phyloP scores from a whole-genome alignment of 2,329 filamentous ascomycete genomes.

The Tolypocladium sp. region DNA sequence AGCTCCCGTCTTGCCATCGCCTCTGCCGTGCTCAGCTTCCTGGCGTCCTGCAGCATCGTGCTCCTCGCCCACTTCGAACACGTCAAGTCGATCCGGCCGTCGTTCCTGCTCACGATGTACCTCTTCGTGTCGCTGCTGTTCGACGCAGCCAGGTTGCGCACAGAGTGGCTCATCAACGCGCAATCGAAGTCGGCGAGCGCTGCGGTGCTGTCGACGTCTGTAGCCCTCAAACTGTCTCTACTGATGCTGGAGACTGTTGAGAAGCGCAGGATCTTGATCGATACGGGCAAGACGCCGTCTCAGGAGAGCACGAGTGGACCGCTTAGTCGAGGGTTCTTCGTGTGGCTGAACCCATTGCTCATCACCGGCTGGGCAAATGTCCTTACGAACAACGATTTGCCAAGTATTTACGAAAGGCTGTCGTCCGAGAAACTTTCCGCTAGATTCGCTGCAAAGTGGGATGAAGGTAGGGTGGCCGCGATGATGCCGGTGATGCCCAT shows the following conservation, averaged over 20 bases:
- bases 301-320: conserved; percentile 38
- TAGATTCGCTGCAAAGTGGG: conserved; percentile 14
- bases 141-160: conserved; percentile 20
- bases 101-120: conserved; percentile 19
- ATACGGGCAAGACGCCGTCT: conserved; percentile 31
- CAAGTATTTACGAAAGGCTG: conserved; percentile 19
- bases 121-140: conserved; percentile 20
- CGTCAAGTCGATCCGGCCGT: conserved; percentile 22
- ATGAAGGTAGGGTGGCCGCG: background rate
- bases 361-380: conserved; percentile 33
- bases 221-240: conserved; percentile 14
- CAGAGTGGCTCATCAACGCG: conserved; percentile 19
- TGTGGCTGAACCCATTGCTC: conserved; percentile 33
- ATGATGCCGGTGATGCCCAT: no score
- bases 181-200: conserved; percentile 4
- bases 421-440: conserved; percentile 16
- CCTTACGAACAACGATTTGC: conserved; percentile 17
- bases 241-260: conserved; percentile 19
- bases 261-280: conserved; percentile 20
- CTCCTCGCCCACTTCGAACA: conserved; percentile 20
- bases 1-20: conserved; percentile 14
- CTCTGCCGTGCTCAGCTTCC: conserved; percentile 16
- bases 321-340: conserved; percentile 19
- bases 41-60: conserved; percentile 16
- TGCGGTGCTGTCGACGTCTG: conserved; percentile 11